A percentile compares a stretch with the other conserved stretches of the same genome.
Conservation (phyloP, 306 rosid species). For the Fagus crenata region DNA sequence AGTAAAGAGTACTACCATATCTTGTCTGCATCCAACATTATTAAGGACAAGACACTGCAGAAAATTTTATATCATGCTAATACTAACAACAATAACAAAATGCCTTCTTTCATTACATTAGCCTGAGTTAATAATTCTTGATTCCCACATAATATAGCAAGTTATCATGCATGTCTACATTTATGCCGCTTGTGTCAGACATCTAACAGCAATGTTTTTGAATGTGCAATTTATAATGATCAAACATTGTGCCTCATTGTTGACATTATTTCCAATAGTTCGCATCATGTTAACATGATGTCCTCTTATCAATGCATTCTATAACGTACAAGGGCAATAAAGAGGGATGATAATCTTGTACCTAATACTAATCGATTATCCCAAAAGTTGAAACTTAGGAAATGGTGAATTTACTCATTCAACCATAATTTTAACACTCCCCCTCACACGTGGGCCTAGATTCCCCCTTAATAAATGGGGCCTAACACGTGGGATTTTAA, state of each 20-base stretch:
- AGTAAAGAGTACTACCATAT: neutral
- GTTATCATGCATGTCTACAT: neutral
- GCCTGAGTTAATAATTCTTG: neutral
- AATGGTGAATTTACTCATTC: too few species aligned
- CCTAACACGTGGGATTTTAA: too few species aligned
- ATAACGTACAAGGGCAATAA: slow-evolving; percentile 5
- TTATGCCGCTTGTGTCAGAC: neutral
- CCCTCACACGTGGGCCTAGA: too few species aligned
- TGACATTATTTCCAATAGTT: slow-evolving; percentile 2
- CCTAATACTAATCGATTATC: neutral
- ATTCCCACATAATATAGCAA: neutral
- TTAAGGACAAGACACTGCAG: neutral
- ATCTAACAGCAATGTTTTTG: neutral
- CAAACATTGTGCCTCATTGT: neutral
- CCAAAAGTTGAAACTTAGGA: too few species aligned
- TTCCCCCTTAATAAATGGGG: too few species aligned
- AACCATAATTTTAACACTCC: too few species aligned
- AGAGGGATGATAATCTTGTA: neutral
- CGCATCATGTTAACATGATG: slow-evolving; percentile 12
- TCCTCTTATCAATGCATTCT: slow-evolving; percentile 16
- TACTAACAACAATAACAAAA: neutral
- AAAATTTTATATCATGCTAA: neutral
- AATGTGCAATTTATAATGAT: neutral
- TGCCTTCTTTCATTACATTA: neutral
- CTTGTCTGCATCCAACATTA: neutral